phyloP scores from a whole-genome alignment of 345 rosid genomes.

The Ceriops zippeliana region DNA sequence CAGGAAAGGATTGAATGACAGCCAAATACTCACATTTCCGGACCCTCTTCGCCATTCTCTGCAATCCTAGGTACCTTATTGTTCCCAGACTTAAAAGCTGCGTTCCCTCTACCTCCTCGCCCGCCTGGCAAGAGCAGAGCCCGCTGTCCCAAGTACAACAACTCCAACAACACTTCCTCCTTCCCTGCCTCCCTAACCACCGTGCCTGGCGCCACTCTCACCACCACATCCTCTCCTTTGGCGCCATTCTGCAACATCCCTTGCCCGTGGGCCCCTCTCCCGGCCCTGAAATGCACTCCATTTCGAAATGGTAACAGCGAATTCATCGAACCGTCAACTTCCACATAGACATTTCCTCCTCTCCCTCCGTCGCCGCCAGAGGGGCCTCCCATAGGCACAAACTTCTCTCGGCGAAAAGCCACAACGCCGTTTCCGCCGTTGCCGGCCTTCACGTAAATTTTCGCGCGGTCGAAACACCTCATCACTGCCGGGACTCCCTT shows the following conservation, averaged over 20 bases:
- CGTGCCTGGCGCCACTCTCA: slow-evolving; percentile 86
- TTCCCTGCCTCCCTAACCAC: slow-evolving; percentile 66
- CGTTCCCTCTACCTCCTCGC: slow-evolving; percentile 95
- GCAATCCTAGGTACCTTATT: slow-evolving; percentile 89
- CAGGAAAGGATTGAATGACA: neutral
- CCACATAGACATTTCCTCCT: slow-evolving; percentile 79
- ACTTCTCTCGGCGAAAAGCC: slow-evolving; percentile 86
- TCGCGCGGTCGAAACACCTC: slow-evolving; percentile 88
- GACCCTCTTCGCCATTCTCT: slow-evolving; percentile 94
- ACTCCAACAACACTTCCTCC: slow-evolving; percentile 76
- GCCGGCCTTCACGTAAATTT: slow-evolving; percentile 76
- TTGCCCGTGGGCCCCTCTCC: slow-evolving; percentile 73
- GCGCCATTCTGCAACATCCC: slow-evolving; percentile 73
- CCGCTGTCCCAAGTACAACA: slow-evolving; percentile 71
- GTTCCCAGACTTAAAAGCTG: slow-evolving; percentile 72
- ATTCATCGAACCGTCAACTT: slow-evolving; percentile 78
- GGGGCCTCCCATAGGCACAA: slow-evolving; percentile 84
- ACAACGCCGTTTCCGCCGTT: slow-evolving; percentile 89
- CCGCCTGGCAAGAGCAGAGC: slow-evolving; percentile 87
- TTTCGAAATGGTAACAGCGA: slow-evolving; percentile 80
- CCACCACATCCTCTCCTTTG: slow-evolving; percentile 75
- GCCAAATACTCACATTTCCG: slow-evolving; percentile 71
- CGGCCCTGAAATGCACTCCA: slow-evolving; percentile 77
- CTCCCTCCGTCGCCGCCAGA: slow-evolving; percentile 98
- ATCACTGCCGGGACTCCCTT: slow-evolving; percentile 90